phyloP scores from a whole-genome alignment of 495 filamentous ascomycete genomes.

The Melanomma pulvis-pyrius region DNA sequence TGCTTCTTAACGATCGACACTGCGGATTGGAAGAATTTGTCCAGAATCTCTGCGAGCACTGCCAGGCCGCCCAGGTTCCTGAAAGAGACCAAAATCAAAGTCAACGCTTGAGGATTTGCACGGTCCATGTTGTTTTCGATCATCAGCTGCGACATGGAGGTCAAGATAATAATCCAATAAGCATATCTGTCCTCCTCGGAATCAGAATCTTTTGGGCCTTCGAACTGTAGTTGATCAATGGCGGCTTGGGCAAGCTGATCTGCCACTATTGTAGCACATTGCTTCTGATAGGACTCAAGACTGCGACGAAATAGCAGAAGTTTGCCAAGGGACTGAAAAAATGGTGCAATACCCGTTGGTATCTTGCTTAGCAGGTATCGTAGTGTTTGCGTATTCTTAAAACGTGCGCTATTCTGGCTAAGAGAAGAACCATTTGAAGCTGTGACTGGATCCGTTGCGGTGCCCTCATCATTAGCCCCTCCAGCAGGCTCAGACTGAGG shows the following conservation, averaged over 20 bases:
- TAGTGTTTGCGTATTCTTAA: slow-evolving; percentile 77
- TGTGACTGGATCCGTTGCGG: background rate
- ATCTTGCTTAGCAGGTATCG: slow-evolving; percentile 75
- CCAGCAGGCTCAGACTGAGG: slow-evolving; percentile 4
- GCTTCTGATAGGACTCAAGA: slow-evolving; percentile 63
- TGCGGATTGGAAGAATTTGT: slow-evolving; percentile 72
- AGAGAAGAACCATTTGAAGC: background rate
- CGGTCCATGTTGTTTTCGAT: slow-evolving; percentile 69
- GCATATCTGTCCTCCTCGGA: slow-evolving; percentile 61
- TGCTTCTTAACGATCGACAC: slow-evolving; percentile 45
- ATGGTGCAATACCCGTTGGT: slow-evolving; percentile 69
- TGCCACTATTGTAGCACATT: slow-evolving; percentile 71
- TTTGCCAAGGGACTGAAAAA: slow-evolving; percentile 81
- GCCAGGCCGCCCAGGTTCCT: slow-evolving; percentile 77
- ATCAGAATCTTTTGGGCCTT: slow-evolving; percentile 48
- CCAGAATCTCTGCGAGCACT: slow-evolving; percentile 70
- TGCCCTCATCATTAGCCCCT: slow-evolving; percentile 9
- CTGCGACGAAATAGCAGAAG: slow-evolving; percentile 72
- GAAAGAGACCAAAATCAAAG: slow-evolving; percentile 81
- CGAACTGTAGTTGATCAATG: slow-evolving; percentile 63
- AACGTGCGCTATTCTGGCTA: slow-evolving; percentile 54
- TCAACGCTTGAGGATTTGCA: slow-evolving; percentile 66
- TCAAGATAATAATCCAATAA: slow-evolving; percentile 79
- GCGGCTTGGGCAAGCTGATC: slow-evolving; percentile 75
- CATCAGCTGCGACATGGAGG: slow-evolving; percentile 74